Conservation (phyloP, 2,329 filamentous ascomycete species). For the Diaporthe longicolla region DNA sequence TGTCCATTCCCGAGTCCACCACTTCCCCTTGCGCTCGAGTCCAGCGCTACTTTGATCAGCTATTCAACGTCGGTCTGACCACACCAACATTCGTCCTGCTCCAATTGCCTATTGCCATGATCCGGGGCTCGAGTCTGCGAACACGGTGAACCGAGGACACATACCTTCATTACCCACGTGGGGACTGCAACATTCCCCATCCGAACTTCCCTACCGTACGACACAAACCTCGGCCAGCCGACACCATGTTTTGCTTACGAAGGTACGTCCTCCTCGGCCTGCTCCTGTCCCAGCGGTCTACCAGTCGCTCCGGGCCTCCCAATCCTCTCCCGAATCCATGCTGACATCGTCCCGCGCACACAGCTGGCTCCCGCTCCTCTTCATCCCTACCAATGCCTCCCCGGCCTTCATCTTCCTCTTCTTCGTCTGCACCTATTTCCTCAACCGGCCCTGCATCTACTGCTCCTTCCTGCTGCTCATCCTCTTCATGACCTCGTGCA, state of each 20-base stretch:
- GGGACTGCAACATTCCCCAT: slow-evolving; percentile 5
- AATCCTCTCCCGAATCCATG: slow-evolving; percentile 26
- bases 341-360: slow-evolving; percentile 32
- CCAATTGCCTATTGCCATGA: slow-evolving; percentile 27
- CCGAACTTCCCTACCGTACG: neutral
- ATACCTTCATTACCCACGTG: neutral
- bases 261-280: slow-evolving; percentile 62
- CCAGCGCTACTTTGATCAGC: neutral
- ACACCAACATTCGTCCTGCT: neutral
- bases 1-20: neutral
- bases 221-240: slow-evolving; percentile 19
- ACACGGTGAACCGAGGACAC: slow-evolving; percentile 41
- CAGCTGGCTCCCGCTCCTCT: slow-evolving; percentile 89
- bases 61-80: neutral
- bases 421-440: slow-evolving; percentile 93
- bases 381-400: slow-evolving; percentile 88
- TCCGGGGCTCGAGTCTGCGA: slow-evolving; percentile 6
- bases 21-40: neutral
- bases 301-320: neutral
- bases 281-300: too few relatives aligned
- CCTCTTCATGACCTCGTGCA: slow-evolving; percentile 91
- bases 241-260: slow-evolving; percentile 75
- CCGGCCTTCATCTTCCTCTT: slow-evolving; percentile 89
- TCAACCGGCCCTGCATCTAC: slow-evolving; percentile 97
- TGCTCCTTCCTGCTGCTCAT: slow-evolving; percentile 96